Percentiles rank a stretch among this genome's conserved stretches.
Evolutionary conservation across 805 yeast genomes (phyloP).

Genomic region (Starmerella bombicola): DNA sequence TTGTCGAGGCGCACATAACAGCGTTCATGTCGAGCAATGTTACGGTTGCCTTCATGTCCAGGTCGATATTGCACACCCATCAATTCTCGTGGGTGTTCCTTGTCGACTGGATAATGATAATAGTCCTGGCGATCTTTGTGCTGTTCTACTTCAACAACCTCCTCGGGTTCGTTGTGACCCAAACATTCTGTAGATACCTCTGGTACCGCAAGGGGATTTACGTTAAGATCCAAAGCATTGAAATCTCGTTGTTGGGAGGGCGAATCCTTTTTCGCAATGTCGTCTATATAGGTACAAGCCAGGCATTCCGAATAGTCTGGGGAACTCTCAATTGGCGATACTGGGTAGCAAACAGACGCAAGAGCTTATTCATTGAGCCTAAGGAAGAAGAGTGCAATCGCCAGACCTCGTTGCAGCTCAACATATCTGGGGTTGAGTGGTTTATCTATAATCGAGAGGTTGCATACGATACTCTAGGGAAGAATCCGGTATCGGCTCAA

Average conservation of each 20-base stretch:
- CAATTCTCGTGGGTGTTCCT: slow-evolving; percentile 59
- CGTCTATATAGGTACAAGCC: slow-evolving; percentile 59
- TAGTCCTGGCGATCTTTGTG: slow-evolving; percentile 48
- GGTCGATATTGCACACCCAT: slow-evolving; percentile 24
- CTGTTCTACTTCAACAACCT: slow-evolving; percentile 68
- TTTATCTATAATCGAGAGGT: slow-evolving; percentile 69
- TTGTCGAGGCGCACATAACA: not conserved
- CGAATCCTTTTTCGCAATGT: slow-evolving; percentile 66
- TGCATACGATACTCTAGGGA: slow-evolving; percentile 45
- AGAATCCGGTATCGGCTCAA: slow-evolving; percentile 9
- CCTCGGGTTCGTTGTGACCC: slow-evolving; percentile 48
- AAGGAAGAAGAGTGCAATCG: not conserved
- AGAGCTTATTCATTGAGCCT: slow-evolving; percentile 1
- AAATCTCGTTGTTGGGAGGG: slow-evolving; percentile 73
- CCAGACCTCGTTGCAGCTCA: slow-evolving; percentile 30
- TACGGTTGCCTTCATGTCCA: slow-evolving; percentile 17
- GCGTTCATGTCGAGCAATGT: slow-evolving; percentile 4
- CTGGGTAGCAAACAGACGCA: slow-evolving; percentile 48
- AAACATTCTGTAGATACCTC: slow-evolving; percentile 38
- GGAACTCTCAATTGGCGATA: slow-evolving; percentile 82
- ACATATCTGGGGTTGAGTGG: slow-evolving; percentile 66
- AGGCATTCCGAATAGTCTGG: slow-evolving; percentile 54
- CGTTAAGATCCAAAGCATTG: slow-evolving; percentile 57
- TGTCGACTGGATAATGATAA: slow-evolving; percentile 66
- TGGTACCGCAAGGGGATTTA: slow-evolving; percentile 54